Percentiles rank a stretch among this genome's conserved stretches.
Evolutionary conservation across 257 asterid genomes (phyloP).

Genomic region (Jasminum sambac): DNA sequence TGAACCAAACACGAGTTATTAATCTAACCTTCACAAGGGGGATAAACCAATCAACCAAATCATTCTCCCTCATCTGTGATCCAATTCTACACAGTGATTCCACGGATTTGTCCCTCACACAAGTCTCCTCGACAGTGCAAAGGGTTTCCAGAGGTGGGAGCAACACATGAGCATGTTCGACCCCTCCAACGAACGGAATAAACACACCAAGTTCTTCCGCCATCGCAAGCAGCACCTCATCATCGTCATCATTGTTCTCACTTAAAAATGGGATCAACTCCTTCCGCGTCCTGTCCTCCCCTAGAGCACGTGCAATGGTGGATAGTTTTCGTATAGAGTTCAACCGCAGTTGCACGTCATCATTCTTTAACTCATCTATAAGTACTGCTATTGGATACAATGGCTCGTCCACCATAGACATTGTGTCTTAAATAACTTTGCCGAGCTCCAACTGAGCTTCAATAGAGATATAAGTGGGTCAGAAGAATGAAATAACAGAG

Average conservation of each 20-base stretch:
- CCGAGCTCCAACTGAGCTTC: constrained; percentile 24
- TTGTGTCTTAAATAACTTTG: constrained; percentile 28
- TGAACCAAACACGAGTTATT: background rate
- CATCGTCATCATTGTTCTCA: constrained; percentile 94
- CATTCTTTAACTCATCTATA: constrained; percentile 91
- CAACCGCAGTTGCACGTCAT: constrained; percentile 77
- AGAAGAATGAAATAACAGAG: background rate
- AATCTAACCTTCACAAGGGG: constrained; percentile 84
- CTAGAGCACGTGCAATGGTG: constrained; percentile 95
- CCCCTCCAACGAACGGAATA: constrained; percentile 94
- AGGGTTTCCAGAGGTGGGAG: constrained; percentile 91
- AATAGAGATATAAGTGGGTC: background rate
- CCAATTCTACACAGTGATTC: constrained; percentile 93
- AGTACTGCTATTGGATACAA: constrained; percentile 92
- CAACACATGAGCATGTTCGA: constrained; percentile 86
- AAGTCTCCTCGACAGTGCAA: constrained; percentile 88
- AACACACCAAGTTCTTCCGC: constrained; percentile 92
- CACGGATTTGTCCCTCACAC: constrained; percentile 93
- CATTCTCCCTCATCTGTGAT: constrained; percentile 89
- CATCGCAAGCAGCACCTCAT: constrained; percentile 92
- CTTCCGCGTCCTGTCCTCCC: constrained; percentile 91
- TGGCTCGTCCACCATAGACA: constrained; percentile 95
- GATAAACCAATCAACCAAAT: constrained; percentile 71
- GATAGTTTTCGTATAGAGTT: constrained; percentile 85
- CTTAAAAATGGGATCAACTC: constrained; percentile 83